These are phyloP conservation scores for Solanum acaule DNA, from an alignment of 257 asterid genomes.

Conservation along the genomic window DNA sequence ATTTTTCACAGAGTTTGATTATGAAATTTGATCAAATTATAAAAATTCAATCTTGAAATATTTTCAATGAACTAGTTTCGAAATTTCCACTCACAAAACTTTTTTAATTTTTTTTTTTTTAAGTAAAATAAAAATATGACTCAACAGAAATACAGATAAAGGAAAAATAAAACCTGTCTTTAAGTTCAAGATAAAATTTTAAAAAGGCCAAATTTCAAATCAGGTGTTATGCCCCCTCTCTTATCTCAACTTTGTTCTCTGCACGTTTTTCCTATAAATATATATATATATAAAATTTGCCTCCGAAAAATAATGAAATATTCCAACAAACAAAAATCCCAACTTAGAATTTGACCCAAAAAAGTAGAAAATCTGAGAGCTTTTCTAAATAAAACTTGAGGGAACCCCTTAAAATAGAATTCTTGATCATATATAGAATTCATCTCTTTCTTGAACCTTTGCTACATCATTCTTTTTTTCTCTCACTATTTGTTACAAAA, in stretches of 20 bases:
- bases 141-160: too few relatives aligned
- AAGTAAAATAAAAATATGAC: too few relatives aligned
- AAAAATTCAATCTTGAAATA: too few relatives aligned
- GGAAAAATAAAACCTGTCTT: background rate
- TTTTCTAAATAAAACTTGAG: background rate
- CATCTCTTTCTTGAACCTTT: constrained; percentile 1
- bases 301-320: constrained; percentile 42
- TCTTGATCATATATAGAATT: background rate
- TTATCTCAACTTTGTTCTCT: constrained; percentile 5
- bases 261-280: constrained; percentile 25
- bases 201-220: background rate
- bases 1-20: too few relatives aligned
- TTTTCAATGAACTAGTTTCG: background rate
- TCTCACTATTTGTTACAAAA: background rate
- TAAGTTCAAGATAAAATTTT: background rate
- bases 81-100: background rate
- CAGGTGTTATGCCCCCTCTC: background rate
- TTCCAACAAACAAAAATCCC: constrained; percentile 66
- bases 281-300: background rate
- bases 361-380: background rate
- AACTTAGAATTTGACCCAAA: constrained; percentile 31
- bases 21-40: too few relatives aligned
- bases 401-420: background rate
- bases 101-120: too few relatives aligned
- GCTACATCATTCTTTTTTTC: background rate